A percentile compares a stretch with the other conserved stretches of the same genome.
Conservation (phyloP, 2,329 filamentous ascomycete genomes). For the Dothistroma pini region DNA sequence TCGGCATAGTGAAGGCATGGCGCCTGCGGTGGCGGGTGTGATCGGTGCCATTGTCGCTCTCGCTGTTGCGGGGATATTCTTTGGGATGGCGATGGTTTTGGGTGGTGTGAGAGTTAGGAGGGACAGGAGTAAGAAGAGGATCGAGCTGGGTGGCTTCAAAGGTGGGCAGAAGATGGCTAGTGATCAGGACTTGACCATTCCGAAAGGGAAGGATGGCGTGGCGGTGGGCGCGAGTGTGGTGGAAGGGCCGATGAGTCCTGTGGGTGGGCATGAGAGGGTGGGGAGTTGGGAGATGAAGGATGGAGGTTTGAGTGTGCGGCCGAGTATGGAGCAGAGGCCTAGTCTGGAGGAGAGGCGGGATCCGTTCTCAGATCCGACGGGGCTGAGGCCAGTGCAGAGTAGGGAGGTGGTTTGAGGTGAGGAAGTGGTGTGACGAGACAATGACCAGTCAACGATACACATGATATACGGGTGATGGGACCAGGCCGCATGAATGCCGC, state of each 20-base stretch:
- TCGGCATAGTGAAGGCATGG: neutral
- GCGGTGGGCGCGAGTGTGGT: slow-evolving; percentile 31
- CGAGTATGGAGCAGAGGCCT: slow-evolving; percentile 45
- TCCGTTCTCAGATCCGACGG: slow-evolving; percentile 35
- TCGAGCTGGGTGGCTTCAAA: slow-evolving; percentile 53
- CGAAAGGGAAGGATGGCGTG: slow-evolving; percentile 41
- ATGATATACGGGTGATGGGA: slow-evolving; percentile 1
- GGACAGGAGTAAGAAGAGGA: slow-evolving; percentile 15
- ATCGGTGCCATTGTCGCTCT: slow-evolving; percentile 55
- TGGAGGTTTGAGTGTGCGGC: slow-evolving; percentile 31
- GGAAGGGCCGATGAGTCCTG: slow-evolving; percentile 27
- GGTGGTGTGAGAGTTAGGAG: slow-evolving; percentile 47
- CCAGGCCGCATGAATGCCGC: neutral
- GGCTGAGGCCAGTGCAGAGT: slow-evolving; percentile 42
- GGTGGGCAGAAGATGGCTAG: slow-evolving; percentile 52
- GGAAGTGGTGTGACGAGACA: neutral
- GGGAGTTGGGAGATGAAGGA: slow-evolving; percentile 57
- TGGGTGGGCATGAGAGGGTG: slow-evolving; percentile 48
- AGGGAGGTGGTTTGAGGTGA: slow-evolving; percentile 45
- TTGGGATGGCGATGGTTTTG: slow-evolving; percentile 42
- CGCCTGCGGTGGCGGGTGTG: slow-evolving; percentile 51
- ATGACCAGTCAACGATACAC: neutral
- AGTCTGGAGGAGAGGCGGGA: slow-evolving; percentile 46
- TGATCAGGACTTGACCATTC: slow-evolving; percentile 51
- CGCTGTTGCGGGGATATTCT: slow-evolving; percentile 43